phyloP scores from a whole-genome alignment of 108 stramenopile species.

The Skeletonema tropicum region DNA sequence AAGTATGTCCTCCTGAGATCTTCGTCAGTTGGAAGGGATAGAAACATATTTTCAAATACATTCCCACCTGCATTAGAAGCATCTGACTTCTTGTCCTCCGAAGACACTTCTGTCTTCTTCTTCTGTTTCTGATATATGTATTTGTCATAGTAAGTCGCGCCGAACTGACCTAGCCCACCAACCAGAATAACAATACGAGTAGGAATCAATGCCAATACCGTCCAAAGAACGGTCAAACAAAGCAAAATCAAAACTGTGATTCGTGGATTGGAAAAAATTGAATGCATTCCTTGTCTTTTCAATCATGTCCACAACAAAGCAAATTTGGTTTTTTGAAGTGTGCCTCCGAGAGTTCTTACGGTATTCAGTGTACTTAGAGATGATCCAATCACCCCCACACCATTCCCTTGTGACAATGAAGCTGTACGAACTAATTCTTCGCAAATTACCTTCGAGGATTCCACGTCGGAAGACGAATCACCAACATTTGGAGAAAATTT shows the following conservation, averaged over 20 bases:
- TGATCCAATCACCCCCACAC: constrained; percentile 69
- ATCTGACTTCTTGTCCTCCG: constrained; percentile 21
- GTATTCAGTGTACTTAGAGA: constrained; percentile 79
- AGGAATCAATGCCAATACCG: constrained; percentile 45
- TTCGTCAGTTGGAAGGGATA: constrained; percentile 80
- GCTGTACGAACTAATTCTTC: constrained; percentile 66
- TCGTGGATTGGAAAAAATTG: constrained; percentile 72
- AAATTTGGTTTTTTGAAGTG: constrained; percentile 72
- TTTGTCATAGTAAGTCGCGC: constrained; percentile 52
- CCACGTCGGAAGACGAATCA: constrained; percentile 10
- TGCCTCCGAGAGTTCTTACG: constrained; percentile 68
- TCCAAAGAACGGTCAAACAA: constrained; percentile 37
- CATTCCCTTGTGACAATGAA: constrained; percentile 47
- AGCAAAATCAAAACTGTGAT: constrained; percentile 46
- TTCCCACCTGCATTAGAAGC: constrained; percentile 25
- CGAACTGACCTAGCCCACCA: constrained; percentile 65
- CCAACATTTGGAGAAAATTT: constrained; percentile 28
- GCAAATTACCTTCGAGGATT: constrained; percentile 47
- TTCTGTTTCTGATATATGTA: constrained; percentile 26
- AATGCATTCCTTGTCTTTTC: constrained; percentile 72
- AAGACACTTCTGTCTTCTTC: constrained; percentile 16
- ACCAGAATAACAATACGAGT: constrained; percentile 46
- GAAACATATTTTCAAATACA: constrained; percentile 67
- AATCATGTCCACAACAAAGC: constrained; percentile 66
- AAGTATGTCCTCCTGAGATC: constrained; percentile 82